Evolutionary conservation across 352 stramenopile genomes (phyloP), one percentile per base, ranked within the genome.

Genomic region (Pythium coloratum): DNA sequence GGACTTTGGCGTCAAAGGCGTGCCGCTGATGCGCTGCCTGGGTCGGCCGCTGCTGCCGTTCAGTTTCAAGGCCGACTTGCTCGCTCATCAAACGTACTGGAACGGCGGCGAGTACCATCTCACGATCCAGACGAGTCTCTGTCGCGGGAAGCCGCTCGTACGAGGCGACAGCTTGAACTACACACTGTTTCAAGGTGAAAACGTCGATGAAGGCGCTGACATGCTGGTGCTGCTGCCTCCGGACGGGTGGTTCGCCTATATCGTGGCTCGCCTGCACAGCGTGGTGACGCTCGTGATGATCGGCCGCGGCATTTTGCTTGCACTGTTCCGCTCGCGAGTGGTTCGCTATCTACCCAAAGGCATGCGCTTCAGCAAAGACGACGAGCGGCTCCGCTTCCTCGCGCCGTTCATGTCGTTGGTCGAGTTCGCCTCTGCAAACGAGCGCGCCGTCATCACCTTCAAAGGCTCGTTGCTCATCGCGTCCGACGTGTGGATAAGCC

Each of bases 401-500:
- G 24, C 84, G 5, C 79, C 81, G 8, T 82, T 76, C 60, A 86
- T 84, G 78, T 56, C 62, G 12, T 20, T 76, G 2, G 74, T 71
- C 1, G 76, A 67, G 6, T 69, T 63, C 32, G 62, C 71, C 40
- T 57, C 81, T 13, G 76, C 18, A 59, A 86, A 36, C 63, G 77
- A 42, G 5, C 75, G 69, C 10, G 32, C 70, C 0, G 71, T 86
- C 5, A 81, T 89, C 33, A 73, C 73, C 0, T 86, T 88, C 64
- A 87, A 86, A 30, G 81, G 81, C 28, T 71, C 69, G 57, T 34
- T 80, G 9, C 66, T 89, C 30, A 82, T 86, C 64, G 81, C 75
- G 0, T 89, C 81, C 1, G 78, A 87, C 33, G 62, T 84, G 0
- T 88, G 81, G 81, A 83, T 89, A 57, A 88, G 82, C 59, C 77